These are phyloP conservation scores for Orbilia brochopaga DNA, from an alignment of 2,329 filamentous ascomycete species.

Conservation along the genomic window DNA sequence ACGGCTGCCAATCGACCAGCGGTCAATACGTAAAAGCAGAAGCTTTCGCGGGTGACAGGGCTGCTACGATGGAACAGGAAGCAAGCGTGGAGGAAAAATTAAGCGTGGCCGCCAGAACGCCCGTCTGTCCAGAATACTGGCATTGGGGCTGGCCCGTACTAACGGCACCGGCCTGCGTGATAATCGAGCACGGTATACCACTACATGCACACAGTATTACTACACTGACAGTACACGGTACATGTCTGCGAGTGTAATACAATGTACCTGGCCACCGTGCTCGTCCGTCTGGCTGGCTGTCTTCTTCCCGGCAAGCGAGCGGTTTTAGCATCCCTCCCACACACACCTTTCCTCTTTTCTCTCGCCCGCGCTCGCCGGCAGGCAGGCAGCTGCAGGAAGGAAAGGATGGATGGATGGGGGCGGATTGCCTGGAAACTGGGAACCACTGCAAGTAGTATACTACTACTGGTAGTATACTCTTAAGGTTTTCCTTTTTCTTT, in stretches of 20 bases:
- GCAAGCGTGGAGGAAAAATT: constrained; percentile 43
- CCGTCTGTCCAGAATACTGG: too few species aligned
- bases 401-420: constrained; percentile 1
- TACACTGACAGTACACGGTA: too few species aligned
- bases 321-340: constrained; percentile 40
- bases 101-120: constrained; percentile 12
- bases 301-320: constrained; percentile 41
- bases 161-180: too few species aligned
- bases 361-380: background rate
- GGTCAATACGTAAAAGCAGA: background rate
- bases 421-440: constrained; percentile 21
- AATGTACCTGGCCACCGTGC: too few species aligned
- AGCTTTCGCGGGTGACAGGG: constrained; percentile 6
- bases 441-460: constrained; percentile 12
- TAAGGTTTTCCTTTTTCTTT: constrained; percentile 31
- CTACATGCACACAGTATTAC: too few species aligned
- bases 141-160: too few species aligned
- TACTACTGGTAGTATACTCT: background rate
- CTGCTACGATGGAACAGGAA: constrained; percentile 29
- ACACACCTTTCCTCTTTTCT: background rate
- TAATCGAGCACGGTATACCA: too few species aligned
- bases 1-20: too few species aligned
- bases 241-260: too few species aligned
- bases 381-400: constrained; percentile 49
- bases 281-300: constrained; percentile 11